Evolutionary conservation across 371 early-diverging fungal genomes (phyloP).

Genomic region (Apophysomyces elegans): DNA sequence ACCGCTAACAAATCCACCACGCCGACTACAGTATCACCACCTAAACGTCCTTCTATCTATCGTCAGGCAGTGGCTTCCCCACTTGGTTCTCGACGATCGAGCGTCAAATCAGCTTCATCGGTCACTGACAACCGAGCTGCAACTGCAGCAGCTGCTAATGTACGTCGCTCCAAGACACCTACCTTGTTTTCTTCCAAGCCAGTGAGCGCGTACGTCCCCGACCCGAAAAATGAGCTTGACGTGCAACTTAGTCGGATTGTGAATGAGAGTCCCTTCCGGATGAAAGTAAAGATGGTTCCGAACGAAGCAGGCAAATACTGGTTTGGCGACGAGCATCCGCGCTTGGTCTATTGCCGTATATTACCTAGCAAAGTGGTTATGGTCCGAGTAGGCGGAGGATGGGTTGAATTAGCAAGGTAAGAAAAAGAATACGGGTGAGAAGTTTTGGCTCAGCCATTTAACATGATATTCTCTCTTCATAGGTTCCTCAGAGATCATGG

Average conservation of each 20-base stretch:
- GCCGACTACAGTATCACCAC: constrained; percentile 11
- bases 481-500: constrained; percentile 15
- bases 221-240: constrained; percentile 53
- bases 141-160: not conserved
- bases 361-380: constrained; percentile 73
- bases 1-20: constrained; percentile 12
- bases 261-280: constrained; percentile 53
- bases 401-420: constrained; percentile 67
- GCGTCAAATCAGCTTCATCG: constrained; percentile 7
- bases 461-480: not conserved
- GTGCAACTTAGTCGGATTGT: constrained; percentile 61
- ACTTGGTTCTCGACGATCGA: constrained; percentile 6
- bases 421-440: not conserved
- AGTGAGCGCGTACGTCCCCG: constrained; percentile 32
- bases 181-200: not conserved
- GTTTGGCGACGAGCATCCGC: constrained; percentile 76
- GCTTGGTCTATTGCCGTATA: constrained; percentile 60
- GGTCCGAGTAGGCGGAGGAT: constrained; percentile 85
- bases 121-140: constrained; percentile 5
- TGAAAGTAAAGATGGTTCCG: constrained; percentile 46
- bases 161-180: not conserved
- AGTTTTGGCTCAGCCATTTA: not conserved
- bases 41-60: constrained; percentile 9
- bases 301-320: constrained; percentile 72
- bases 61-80: constrained; percentile 2